Percentiles rank a stretch among this genome's conserved stretches.
These are phyloP conservation scores for Vitis hybrid DNA, from an alignment of 177 flowering plant genomes.

Conservation along the genomic window DNA sequence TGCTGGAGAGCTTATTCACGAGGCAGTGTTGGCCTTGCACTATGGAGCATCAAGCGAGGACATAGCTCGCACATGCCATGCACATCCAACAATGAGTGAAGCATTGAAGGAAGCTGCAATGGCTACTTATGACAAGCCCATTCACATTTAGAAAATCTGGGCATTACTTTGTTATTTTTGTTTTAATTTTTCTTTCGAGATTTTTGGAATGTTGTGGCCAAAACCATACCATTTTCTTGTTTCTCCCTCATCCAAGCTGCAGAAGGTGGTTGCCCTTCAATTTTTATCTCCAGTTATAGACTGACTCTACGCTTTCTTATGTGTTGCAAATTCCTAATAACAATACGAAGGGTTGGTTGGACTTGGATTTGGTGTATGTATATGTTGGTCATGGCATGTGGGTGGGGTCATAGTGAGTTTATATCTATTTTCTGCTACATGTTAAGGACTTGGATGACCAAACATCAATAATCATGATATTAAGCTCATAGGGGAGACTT, in stretches of 20 bases:
- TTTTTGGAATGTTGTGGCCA: conserved; percentile 5
- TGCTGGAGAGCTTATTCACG: conserved; percentile 77
- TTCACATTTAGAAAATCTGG: conserved; percentile 48
- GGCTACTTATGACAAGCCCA: conserved; percentile 82
- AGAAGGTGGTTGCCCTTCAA: conserved; percentile 1
- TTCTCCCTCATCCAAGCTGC: neutral
- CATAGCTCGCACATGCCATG: conserved; percentile 77
- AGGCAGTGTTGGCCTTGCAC: conserved; percentile 60
- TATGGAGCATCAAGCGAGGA: conserved; percentile 74
- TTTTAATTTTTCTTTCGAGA: conserved; percentile 11
- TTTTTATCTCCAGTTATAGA: neutral
- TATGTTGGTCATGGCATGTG: too few relatives aligned
- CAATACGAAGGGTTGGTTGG: neutral
- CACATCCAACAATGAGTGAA: conserved; percentile 83
- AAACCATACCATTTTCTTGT: conserved; percentile 4
- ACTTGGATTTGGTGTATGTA: too few relatives aligned
- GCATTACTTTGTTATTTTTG: neutral
- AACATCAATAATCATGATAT: too few relatives aligned
- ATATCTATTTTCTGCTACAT: too few relatives aligned
- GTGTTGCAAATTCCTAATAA: conserved; percentile 2
- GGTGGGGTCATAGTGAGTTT: too few relatives aligned
- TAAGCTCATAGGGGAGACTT: too few relatives aligned
- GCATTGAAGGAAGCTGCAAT: conserved; percentile 80
- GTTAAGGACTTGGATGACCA: too few relatives aligned
- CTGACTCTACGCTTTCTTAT: conserved; percentile 9